Conservation (phyloP, 306 rosid species). For the Prunus persica region DNA sequence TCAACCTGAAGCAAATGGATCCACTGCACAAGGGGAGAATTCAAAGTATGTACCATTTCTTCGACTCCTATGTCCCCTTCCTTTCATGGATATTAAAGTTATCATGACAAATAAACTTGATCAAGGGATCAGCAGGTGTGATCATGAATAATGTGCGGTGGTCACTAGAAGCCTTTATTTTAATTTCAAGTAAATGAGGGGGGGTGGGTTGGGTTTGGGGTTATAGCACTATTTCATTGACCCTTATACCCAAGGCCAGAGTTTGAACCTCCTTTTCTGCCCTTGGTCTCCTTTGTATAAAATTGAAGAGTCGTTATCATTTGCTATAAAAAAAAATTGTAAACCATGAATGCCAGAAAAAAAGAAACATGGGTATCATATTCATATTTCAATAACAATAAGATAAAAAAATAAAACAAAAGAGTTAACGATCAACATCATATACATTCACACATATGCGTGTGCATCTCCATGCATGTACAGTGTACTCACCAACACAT, state of each 20-base stretch:
- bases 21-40: slow-evolving; percentile 56
- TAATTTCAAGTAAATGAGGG: background rate
- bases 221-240: too few species aligned
- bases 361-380: background rate
- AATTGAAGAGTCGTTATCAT: background rate
- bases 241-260: background rate
- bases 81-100: slow-evolving; percentile 5
- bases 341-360: background rate
- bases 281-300: background rate
- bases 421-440: background rate
- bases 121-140: slow-evolving; percentile 2
- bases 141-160: background rate
- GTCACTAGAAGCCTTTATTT: background rate
- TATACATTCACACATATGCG: background rate
- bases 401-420: background rate
- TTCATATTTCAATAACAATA: background rate
- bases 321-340: background rate
- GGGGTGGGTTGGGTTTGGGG: background rate
- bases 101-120: background rate
- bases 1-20: slow-evolving; percentile 67
- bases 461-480: background rate
- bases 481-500: background rate
- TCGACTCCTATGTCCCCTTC: background rate
- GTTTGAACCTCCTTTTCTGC: background rate
- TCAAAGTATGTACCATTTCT: slow-evolving; percentile 62